These are phyloP conservation scores for Rutidosis leptorrhynchoides DNA, from an alignment of 129 eudicot genomes.

Conservation along the genomic window DNA sequence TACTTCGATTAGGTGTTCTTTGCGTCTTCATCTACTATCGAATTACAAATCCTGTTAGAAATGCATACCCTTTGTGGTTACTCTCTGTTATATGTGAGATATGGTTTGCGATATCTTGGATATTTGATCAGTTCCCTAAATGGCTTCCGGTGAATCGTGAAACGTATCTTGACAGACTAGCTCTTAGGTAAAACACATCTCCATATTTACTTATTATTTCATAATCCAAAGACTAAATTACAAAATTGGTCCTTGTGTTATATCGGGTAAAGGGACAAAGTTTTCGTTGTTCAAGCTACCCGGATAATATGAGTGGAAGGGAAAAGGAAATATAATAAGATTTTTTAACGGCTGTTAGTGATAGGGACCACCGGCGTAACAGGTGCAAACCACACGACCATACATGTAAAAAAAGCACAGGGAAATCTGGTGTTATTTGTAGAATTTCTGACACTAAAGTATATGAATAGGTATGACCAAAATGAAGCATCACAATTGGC, in stretches of 20 bases:
- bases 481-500: constrained; percentile 96
- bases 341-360: no score
- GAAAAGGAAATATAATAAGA: no score
- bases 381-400: no score
- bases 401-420: no score
- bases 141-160: constrained; percentile 98
- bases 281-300: no score
- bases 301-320: no score
- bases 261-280: no score
- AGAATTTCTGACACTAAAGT: neutral
- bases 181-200: constrained; percentile 52
- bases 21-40: constrained; percentile 88
- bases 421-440: no score
- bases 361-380: no score
- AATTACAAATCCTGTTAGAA: constrained; percentile 79
- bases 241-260: no score
- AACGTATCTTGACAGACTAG: constrained; percentile 90
- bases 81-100: constrained; percentile 97
- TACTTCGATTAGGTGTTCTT: constrained; percentile 72
- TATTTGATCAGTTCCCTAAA: constrained; percentile 98
- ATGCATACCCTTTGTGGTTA: constrained; percentile 83
- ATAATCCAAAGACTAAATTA: neutral
- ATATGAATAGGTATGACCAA: constrained; percentile 75
- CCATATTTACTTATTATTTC: neutral
- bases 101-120: constrained; percentile 98